These are phyloP conservation scores for Fusarium lateritium DNA, from an alignment of 2,329 filamentous ascomycete genomes.

Conservation along the genomic window DNA sequence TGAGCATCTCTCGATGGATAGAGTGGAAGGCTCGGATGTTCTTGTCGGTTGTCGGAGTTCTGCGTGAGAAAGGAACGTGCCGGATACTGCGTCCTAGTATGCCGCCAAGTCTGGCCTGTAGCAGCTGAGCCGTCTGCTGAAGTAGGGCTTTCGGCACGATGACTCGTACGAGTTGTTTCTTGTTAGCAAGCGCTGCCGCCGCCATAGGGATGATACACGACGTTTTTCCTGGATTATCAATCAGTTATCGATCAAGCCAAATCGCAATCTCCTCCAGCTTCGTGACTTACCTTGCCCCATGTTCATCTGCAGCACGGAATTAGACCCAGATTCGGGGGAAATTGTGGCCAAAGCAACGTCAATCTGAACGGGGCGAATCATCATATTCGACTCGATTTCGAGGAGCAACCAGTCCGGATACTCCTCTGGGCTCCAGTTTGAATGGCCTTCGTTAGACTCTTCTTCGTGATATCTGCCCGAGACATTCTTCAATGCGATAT, in stretches of 20 bases:
- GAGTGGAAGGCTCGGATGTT: conserved; percentile 53
- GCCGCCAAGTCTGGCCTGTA: conserved; percentile 69
- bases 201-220: conserved; percentile 70
- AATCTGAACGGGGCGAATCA: conserved; percentile 74
- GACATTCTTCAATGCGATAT: conserved; percentile 65
- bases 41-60: conserved; percentile 52
- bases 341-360: conserved; percentile 74
- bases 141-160: conserved; percentile 71
- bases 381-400: conserved; percentile 75
- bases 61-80: conserved; percentile 72
- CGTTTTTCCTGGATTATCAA: conserved; percentile 64
- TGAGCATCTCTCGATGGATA: conserved; percentile 58
- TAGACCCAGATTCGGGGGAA: conserved; percentile 63
- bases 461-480: conserved; percentile 64
- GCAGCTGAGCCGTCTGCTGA: conserved; percentile 69
- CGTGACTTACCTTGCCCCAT: conserved; percentile 71
- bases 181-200: conserved; percentile 61
- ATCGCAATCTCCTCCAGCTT: neutral
- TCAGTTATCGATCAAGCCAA: neutral
- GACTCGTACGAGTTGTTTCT: conserved; percentile 64
- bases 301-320: conserved; percentile 76
- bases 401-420: conserved; percentile 75
- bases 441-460: conserved; percentile 60
- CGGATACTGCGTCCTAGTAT: conserved; percentile 67
- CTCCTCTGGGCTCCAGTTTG: conserved; percentile 68